Conservation (phyloP, 1,284 basidiomycete genomes). For the Veloporphyrellus conicus region DNA sequence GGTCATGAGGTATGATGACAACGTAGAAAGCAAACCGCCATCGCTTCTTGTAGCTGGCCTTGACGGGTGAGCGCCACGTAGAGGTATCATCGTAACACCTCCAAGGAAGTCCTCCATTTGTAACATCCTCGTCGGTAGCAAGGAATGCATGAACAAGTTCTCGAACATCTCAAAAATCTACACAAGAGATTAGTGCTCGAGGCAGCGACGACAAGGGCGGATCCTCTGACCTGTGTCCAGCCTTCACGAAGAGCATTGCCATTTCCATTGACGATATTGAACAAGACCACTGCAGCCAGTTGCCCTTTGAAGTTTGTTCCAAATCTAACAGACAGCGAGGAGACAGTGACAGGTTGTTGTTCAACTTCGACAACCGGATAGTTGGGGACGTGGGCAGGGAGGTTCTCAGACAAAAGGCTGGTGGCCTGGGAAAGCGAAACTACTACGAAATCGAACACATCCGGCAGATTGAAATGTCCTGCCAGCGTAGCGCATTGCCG, state of each 20-base stretch:
- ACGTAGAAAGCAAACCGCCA: slow-evolving; percentile 85
- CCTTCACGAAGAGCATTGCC: slow-evolving; percentile 92
- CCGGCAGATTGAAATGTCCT: slow-evolving; percentile 81
- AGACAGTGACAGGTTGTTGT: slow-evolving; percentile 83
- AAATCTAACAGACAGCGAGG: slow-evolving; percentile 88
- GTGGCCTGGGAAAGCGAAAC: slow-evolving; percentile 88
- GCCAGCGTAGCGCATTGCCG: slow-evolving; percentile 94
- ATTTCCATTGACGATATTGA: slow-evolving; percentile 97
- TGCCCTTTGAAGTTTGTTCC: slow-evolving; percentile 96
- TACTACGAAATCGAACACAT: slow-evolving; percentile 96
- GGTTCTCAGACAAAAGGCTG: slow-evolving; percentile 70
- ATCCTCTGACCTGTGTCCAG: slow-evolving; percentile 73
- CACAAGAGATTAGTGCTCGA: slow-evolving; percentile 3
- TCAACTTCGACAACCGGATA: slow-evolving; percentile 94
- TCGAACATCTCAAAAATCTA: slow-evolving; percentile 98
- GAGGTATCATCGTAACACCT: slow-evolving; percentile 82
- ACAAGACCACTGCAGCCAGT: slow-evolving; percentile 93
- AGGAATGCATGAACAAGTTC: slow-evolving; percentile 89
- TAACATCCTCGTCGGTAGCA: slow-evolving; percentile 84
- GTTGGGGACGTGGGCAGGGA: slow-evolving; percentile 72
- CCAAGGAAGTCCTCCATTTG: slow-evolving; percentile 97
- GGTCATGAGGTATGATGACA: slow-evolving; percentile 96
- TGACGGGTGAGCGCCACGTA: slow-evolving; percentile 71
- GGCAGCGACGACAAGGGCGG: neutral
- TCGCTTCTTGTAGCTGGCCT: slow-evolving; percentile 68